A percentile compares a stretch with the other conserved stretches of the same genome.
phyloP scores from a whole-genome alignment of 768 basidiomycete genomes.

The Sporobolomyces phaffii region DNA sequence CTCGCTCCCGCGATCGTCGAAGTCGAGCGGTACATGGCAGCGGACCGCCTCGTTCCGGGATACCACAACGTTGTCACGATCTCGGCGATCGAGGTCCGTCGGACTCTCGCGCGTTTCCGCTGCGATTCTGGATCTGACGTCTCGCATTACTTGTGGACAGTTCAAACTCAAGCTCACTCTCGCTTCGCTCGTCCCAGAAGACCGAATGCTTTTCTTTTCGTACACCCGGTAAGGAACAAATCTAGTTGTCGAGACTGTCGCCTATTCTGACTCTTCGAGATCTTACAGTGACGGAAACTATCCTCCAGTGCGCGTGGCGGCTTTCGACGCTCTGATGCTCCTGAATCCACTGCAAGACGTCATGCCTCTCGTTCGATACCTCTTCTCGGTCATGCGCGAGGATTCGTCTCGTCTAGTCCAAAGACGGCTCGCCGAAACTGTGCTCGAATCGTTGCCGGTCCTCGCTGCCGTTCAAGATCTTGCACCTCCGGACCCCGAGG shows the following conservation, averaged over 20 bases:
- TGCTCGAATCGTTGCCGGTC: slow-evolving; percentile 78
- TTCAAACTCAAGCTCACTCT: slow-evolving; percentile 72
- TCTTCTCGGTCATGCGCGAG: slow-evolving; percentile 75
- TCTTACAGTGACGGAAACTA: slow-evolving; percentile 81
- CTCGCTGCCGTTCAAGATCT: slow-evolving; percentile 86
- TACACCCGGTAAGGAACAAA: slow-evolving; percentile 89
- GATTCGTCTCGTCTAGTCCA: slow-evolving; percentile 77
- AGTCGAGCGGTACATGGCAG: slow-evolving; percentile 83
- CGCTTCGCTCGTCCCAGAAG: slow-evolving; percentile 70
- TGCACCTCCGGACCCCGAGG: slow-evolving; percentile 46
- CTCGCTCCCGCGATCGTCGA: slow-evolving; percentile 70
- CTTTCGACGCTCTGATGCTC: slow-evolving; percentile 84
- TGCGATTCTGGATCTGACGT: slow-evolving; percentile 21
- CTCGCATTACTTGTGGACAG: no score
- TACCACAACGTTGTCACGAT: slow-evolving; percentile 88
- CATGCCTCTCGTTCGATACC: slow-evolving; percentile 69
- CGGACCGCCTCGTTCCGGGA: slow-evolving; percentile 92
- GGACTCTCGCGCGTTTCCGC: no score
- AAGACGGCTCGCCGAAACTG: slow-evolving; percentile 76
- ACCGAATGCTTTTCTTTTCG: slow-evolving; percentile 71
- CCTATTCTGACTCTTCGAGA: no score
- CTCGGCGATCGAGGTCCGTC: slow-evolving; percentile 75
- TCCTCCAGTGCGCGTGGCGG: slow-evolving; percentile 79
- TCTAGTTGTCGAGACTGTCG: no score
- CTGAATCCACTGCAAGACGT: slow-evolving; percentile 68